These are phyloP conservation scores for Nevesoporus exiguus DNA, from an alignment of 768 basidiomycete genomes.

Conservation along the genomic window DNA sequence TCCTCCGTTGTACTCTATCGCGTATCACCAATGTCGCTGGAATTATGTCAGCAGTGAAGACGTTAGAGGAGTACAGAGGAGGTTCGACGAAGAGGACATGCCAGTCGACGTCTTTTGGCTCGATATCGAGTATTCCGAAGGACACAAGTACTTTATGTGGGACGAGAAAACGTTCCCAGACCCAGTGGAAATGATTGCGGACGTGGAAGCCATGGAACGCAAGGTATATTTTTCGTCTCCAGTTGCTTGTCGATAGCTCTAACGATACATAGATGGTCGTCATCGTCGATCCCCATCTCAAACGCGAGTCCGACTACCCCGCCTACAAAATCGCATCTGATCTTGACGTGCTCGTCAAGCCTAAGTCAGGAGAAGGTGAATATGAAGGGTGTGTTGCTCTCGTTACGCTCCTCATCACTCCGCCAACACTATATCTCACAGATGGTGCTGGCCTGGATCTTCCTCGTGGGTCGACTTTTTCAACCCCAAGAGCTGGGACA, in stretches of 20 bases:
- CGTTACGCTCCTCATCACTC: neutral
- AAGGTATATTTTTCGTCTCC: constrained; percentile 52
- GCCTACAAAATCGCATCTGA: constrained; percentile 85
- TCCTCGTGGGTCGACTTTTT: constrained; percentile 98
- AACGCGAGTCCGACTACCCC: constrained; percentile 74
- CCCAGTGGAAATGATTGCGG: constrained; percentile 89
- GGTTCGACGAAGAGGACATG: constrained; percentile 92
- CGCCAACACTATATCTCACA: neutral
- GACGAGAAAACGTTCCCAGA: constrained; percentile 89
- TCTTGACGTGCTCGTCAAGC: constrained; percentile 77
- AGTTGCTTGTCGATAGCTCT: neutral
- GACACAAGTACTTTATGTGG: constrained; percentile 98
- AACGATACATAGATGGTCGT: constrained; percentile 78
- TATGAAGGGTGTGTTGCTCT: constrained; percentile 65
- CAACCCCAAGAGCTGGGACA: constrained; percentile 83
- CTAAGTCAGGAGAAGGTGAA: constrained; percentile 73
- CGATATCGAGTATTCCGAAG: constrained; percentile 92
- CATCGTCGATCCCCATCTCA: constrained; percentile 95
- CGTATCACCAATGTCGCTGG: constrained; percentile 98
- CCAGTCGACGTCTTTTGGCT: constrained; percentile 97
- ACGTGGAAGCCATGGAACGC: constrained; percentile 78
- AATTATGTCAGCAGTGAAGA: constrained; percentile 93
- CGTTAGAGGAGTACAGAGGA: constrained; percentile 74
- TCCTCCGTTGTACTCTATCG: constrained; percentile 89
- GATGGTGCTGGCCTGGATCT: constrained; percentile 97